Base-by-base conservation (phyloP, 768 basidiomycete genomes). In the Suillus luteus region DNA sequence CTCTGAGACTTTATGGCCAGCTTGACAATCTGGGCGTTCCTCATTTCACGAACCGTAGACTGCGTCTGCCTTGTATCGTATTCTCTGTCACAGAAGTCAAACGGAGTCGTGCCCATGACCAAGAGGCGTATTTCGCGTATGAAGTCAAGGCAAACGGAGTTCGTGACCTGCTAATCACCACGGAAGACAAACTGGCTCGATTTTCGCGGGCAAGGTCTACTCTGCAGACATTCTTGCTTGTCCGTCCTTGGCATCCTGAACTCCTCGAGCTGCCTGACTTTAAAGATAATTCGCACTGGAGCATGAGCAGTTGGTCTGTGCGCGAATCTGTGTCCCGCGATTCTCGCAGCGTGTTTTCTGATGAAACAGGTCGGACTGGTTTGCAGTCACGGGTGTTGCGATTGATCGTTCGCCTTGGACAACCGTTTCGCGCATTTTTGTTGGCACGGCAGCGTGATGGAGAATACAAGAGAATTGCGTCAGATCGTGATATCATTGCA, bases 371-470 rank as follows among this genome's bases (percentile, higher is more conserved):
- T 10, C n/a, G n/a, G 10, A 22, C n/a, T 22, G n/a, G 10, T 46
- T 46, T 11, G n/a, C n/a, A 46, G 44, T 38, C 61, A 5, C 61
- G 35, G 48, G 61, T 37, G 3, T 40, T 57, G 2, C 46, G 61
- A 19, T 33, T 62, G 49, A 55, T 62, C 6, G 61, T 43, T 40
- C 54, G 19, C 12, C 61, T 62, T 35, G 49, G 54, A 62, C 52
- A 44, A 17, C 52, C 37, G 38, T 54, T 55, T 31, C 19, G 33
- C 51, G 41, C 40, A 0, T 40, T 62, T 55, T 27, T 62, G 61
- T 37, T 62, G 14, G 61, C 52, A 10, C 51, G 41, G 14, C 51
- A 57, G 11, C 22, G n/a, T 1, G 41, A 19, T 44, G 55, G 37
- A 15, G 48, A 27, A 24, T 49, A 49, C 48, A 49, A 49, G 48